Base-by-base conservation (phyloP, 139 green algal genomes). In the Closterium sp. region DNA sequence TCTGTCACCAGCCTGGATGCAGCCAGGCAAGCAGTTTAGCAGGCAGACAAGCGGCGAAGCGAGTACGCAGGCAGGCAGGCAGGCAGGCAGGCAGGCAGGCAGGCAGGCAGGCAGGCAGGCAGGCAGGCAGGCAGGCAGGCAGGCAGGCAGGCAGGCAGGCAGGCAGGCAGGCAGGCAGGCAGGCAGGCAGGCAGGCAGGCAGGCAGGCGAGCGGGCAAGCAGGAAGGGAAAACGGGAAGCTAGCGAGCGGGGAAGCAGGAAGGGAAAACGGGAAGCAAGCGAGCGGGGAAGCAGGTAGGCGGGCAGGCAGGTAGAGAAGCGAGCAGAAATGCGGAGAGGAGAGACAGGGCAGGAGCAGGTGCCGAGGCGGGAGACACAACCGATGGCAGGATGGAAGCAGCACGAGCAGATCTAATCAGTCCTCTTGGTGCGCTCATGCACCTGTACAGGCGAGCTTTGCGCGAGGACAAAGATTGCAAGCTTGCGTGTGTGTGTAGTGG, bases 1-100 rank as follows among this genome's bases (percentile, higher is more conserved):
- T 99, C 98, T 3, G 91, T 96, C n/a, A 99, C 97, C 45, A 99
- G 90, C 92, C 97, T 98, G 95, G 42, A 42, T 86, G 27, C 50
- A 91, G 34, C 21, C n/a, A 24, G 85, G 85, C 5, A 62, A 62
- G 42, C 13, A 87, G 21, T 4, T 31, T 32, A 24, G 28, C 10
- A 13, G 10, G n/a, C 28, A 87, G 22, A 29, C 22, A 31, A 27
- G 24, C 9, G 28, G 24, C 24, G 13, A 13, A 28, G 28, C 9
- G 27, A 28, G 13, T 10, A 86, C 24, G 24, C 42, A 62, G 79
- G 85, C 85, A 87, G 28, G 28, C 85, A 31, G 32, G 28, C 85
- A 27, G 62, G 19, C 62, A 79, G 62, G 27, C 62, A 13, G 11
- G 62, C 62, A 24, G 62, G 62, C 24, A 79, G 27, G 17, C 19